phyloP scores from a whole-genome alignment of 2,329 filamentous ascomycete genomes.

The Orbilia ellipsospora region DNA sequence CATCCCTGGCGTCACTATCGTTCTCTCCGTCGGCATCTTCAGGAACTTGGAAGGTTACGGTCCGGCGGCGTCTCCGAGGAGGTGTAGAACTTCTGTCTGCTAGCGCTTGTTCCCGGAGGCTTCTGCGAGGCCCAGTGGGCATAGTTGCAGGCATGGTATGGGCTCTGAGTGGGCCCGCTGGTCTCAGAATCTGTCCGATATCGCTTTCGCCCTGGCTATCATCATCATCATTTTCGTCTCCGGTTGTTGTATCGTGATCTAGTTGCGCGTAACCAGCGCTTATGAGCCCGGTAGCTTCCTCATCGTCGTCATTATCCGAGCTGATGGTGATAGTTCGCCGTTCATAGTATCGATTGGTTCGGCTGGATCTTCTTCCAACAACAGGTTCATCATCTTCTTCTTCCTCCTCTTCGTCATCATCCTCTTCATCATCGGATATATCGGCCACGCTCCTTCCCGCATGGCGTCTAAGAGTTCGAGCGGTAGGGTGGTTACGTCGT shows the following conservation, averaged over 20 bases:
- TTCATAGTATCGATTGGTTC: constrained; percentile 43
- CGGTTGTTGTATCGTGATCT: constrained; percentile 57
- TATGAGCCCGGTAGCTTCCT: constrained; percentile 50
- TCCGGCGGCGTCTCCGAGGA: constrained; percentile 42
- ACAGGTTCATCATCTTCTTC: constrained; percentile 57
- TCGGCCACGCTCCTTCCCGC: constrained; percentile 39
- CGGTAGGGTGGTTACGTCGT: constrained; percentile 27
- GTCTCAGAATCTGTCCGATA: constrained; percentile 36
- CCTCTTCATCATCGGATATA: constrained; percentile 55
- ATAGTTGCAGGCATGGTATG: constrained; percentile 38
- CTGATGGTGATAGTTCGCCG: constrained; percentile 51
- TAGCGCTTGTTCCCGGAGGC: constrained; percentile 24
- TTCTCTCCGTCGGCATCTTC: constrained; percentile 53
- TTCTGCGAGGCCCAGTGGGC: constrained; percentile 1
- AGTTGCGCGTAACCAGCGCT: constrained; percentile 56
- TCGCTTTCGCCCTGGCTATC: constrained; percentile 44
- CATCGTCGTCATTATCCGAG: constrained; percentile 58
- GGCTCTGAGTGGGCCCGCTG: constrained; percentile 44
- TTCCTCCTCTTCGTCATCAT: constrained; percentile 57
- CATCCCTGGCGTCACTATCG: constrained; percentile 50
- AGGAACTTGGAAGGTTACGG: constrained; percentile 53
- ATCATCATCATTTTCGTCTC: constrained; percentile 58
- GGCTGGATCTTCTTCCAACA: constrained; percentile 53
- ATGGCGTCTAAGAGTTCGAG: constrained; percentile 43
- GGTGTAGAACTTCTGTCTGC: constrained; percentile 37